A percentile compares a stretch with the other conserved stretches of the same genome.
These are phyloP conservation scores for Phytopythium montanum DNA, from an alignment of 352 stramenopile species.

Conservation along the genomic window DNA sequence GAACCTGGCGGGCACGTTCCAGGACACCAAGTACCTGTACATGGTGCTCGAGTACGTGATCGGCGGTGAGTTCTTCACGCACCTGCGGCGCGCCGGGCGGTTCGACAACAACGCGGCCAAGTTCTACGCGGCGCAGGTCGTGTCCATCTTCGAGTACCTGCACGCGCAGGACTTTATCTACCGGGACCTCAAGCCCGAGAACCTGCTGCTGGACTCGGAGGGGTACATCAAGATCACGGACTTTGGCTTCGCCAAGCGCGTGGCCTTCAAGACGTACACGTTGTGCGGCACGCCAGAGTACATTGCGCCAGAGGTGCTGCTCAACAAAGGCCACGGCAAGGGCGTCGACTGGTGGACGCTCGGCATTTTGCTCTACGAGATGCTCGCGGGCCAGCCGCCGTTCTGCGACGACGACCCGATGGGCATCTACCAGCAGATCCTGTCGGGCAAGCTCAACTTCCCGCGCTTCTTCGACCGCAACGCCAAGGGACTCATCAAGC, in stretches of 20 bases:
- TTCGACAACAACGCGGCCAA: conserved; percentile 92
- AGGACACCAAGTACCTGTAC: conserved; percentile 95
- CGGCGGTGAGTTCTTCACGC: conserved; percentile 97
- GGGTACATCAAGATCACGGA: conserved; percentile 97
- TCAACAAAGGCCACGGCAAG: conserved; percentile 88
- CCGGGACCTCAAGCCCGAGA: conserved; percentile 95
- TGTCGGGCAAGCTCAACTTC: conserved; percentile 94
- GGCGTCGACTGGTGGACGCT: conserved; percentile 97
- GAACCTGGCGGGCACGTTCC: conserved; percentile 92
- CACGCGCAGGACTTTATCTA: conserved; percentile 97
- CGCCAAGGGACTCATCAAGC: conserved; percentile 96
- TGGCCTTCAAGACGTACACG: conserved; percentile 95
- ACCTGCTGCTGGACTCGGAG: conserved; percentile 93
- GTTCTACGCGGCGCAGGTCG: conserved; percentile 93
- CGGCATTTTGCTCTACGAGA: conserved; percentile 97
- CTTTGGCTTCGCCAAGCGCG: conserved; percentile 92
- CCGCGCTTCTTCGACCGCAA: conserved; percentile 94
- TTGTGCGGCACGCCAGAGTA: conserved; percentile 93
- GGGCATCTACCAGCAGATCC: conserved; percentile 95
- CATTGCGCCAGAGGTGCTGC: conserved; percentile 89
- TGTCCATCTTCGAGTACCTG: conserved; percentile 97
- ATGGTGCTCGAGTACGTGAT: conserved; percentile 98
- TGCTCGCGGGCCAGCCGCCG: conserved; percentile 94
- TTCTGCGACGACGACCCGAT: conserved; percentile 97
- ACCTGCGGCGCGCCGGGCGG: conserved; percentile 91